Conservation (phyloP, 2,329 filamentous ascomycete genomes). For the Colletotrichum kahawae region DNA sequence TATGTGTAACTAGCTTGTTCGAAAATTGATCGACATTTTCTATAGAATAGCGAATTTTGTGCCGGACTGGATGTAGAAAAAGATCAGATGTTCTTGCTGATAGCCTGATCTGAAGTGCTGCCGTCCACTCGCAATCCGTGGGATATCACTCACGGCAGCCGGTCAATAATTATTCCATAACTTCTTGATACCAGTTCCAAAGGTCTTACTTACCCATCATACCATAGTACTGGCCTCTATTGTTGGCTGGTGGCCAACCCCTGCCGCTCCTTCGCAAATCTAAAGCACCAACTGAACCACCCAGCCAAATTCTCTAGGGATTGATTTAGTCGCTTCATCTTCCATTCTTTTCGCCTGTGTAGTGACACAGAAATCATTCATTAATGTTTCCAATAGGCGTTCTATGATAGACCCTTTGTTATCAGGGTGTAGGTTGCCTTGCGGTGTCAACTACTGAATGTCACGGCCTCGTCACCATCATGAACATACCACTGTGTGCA, state of each 20-base stretch:
- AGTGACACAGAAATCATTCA: no score
- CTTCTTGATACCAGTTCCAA: neutral
- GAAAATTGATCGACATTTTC: neutral
- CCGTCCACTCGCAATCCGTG: no score
- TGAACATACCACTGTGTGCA: fast-evolving
- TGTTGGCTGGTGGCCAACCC: fast-evolving
- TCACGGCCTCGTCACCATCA: no score
- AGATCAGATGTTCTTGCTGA: no score
- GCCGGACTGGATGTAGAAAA: neutral
- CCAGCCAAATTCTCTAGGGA: no score
- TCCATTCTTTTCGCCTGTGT: no score
- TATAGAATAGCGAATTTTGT: neutral
- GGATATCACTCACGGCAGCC: neutral
- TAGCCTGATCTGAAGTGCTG: no score
- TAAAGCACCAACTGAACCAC: neutral
- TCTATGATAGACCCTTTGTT: no score
- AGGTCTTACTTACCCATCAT: neutral
- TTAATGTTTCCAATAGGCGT: no score
- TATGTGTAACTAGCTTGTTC: neutral
- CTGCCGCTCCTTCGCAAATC: neutral
- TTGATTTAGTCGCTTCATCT: no score
- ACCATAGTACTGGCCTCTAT: neutral
- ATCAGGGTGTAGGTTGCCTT: no score
- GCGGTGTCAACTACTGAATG: neutral
- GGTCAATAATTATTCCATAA: neutral